Evolutionary conservation across 768 basidiomycete species (phyloP), one percentile per base, ranked within the genome.

Genomic region (Chiua virens): DNA sequence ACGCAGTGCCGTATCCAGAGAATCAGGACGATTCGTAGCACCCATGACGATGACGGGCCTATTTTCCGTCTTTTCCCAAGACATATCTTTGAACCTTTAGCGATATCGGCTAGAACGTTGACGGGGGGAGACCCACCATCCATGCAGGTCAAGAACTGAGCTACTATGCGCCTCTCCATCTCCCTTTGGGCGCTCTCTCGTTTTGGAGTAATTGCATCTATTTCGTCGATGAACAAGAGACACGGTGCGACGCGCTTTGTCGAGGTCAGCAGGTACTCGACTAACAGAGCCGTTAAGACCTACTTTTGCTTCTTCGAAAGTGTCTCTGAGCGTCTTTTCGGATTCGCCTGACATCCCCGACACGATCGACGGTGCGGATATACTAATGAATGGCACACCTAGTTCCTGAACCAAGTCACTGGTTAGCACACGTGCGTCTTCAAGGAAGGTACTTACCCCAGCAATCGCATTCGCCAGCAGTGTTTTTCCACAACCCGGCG

Each of bases 311-410:
- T 98, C 96, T 27, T 97, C 96, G 63, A 99, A 99, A 0, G 92
- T 94, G 63, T 98, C 96, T 38, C 97, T 75, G 5, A 99, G 73
- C 0, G 93, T 95, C 75, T 96, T 98, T 67, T 99, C 97, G 0
- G 92, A 95, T 69, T 99, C 97, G 41, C 97, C 97, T 0, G 93
- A 97, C 93, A 98, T 97, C 1, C 97, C 96, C 3, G 91, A 94
- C 8, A 99, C 93, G 52, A 99, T 88, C 0, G 91, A 92, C 0
- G 97, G 97, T 0, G 96, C 96, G 4, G 96, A 96, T 53, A 99
- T 85, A 45, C 75, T 89, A 57, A 99, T 94, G 64, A 99, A 98
- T 0, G 96, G 95, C 2, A 96, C 77, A 3, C 85, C 87, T 4
- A 98, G 79, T 75, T 98, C 94, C 95, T 97, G 5, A 27, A 15